Evolutionary conservation across 2,329 filamentous ascomycete genomes (phyloP).

Genomic region (Mycogone perniciosa): DNA sequence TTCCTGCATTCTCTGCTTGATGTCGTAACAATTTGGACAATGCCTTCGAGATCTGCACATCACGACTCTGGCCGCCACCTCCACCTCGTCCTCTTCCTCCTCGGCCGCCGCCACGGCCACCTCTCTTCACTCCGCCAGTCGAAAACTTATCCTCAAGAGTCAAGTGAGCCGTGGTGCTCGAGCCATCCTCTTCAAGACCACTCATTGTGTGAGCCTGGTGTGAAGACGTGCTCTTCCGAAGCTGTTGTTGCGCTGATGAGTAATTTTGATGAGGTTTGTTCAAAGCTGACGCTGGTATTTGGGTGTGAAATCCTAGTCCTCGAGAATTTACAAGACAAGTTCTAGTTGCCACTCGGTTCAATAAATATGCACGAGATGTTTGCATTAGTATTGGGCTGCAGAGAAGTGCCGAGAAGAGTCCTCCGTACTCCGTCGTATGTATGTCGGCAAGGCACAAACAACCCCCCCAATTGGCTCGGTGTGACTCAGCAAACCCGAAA

Average conservation of each 20-base stretch:
- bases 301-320: neutral
- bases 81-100: conserved; percentile 27
- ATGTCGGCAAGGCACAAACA: neutral
- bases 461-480: neutral
- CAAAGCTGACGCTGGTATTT: neutral
- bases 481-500: conserved; percentile 9
- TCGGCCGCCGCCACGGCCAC: conserved; percentile 24
- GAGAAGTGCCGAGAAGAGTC: neutral
- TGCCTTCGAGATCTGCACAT: conserved; percentile 46
- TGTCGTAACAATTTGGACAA: conserved; percentile 50
- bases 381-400: neutral
- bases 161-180: conserved; percentile 10
- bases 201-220: neutral
- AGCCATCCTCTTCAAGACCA: conserved; percentile 5
- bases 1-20: conserved; percentile 50
- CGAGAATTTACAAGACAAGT: neutral
- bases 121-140: conserved; percentile 16
- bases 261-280: neutral
- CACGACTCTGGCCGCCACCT: conserved; percentile 31
- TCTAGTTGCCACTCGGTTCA: neutral
- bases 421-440: too few relatives aligned
- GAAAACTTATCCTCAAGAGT: conserved; percentile 19
- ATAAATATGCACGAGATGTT: neutral
- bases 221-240: neutral
- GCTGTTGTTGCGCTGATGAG: neutral